Evolutionary conservation across 257 asterid species (phyloP).

Genomic region (Solanum medicagineum): DNA sequence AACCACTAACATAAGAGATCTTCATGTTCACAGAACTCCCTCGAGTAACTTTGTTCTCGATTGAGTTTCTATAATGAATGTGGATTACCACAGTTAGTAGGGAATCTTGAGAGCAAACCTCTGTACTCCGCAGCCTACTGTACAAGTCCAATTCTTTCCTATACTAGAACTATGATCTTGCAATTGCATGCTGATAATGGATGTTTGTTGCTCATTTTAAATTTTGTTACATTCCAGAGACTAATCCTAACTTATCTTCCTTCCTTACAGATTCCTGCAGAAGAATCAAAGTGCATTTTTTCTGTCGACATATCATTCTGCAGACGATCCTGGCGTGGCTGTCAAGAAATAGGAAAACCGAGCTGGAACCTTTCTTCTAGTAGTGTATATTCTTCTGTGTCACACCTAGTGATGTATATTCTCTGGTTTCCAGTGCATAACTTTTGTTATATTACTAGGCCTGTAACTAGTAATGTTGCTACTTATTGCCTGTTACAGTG

Average conservation of each 20-base stretch:
- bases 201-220: not conserved
- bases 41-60: not conserved
- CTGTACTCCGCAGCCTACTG: not conserved
- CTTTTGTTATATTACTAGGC: not conserved
- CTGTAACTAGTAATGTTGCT: not conserved
- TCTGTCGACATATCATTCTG: not conserved
- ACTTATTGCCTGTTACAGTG: not conserved
- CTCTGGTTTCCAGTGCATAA: not conserved
- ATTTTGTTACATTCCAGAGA: not conserved
- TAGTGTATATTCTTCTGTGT: not conserved
- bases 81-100: not conserved
- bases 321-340: not conserved
- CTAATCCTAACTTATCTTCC: not conserved
- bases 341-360: not conserved
- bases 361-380: not conserved
- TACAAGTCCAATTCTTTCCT: not conserved
- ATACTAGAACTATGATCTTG: not conserved
- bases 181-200: not conserved
- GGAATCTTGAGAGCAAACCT: not conserved
- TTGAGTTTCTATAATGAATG: not conserved
- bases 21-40: not conserved
- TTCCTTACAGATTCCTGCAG: not conserved
- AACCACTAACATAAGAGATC: not conserved
- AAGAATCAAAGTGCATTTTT: slow-evolving; percentile 7
- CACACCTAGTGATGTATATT: not conserved